Conservation (phyloP, 2,329 filamentous ascomycete genomes). For the Alternaria triticina region DNA sequence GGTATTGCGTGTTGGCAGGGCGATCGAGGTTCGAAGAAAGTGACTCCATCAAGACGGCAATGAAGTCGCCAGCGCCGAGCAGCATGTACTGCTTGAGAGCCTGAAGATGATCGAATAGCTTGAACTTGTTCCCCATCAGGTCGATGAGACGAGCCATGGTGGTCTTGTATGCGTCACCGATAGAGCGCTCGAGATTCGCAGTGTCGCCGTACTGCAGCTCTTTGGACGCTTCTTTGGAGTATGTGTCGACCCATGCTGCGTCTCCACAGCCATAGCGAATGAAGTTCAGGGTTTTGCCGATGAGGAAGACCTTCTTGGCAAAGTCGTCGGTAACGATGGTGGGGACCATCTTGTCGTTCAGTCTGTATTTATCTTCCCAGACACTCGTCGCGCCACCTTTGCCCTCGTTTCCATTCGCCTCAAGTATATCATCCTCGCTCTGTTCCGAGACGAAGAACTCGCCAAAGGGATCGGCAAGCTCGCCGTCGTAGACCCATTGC, state of each 20-base stretch:
- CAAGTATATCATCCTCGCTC: slow-evolving; percentile 58
- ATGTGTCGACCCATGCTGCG: slow-evolving; percentile 91
- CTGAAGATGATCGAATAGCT: slow-evolving; percentile 87
- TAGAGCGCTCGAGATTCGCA: slow-evolving; percentile 86
- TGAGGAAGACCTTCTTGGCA: slow-evolving; percentile 94
- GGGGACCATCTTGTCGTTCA: slow-evolving; percentile 85
- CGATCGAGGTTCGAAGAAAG: slow-evolving; percentile 90
- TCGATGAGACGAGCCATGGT: slow-evolving; percentile 95
- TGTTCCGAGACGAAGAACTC: slow-evolving; percentile 97
- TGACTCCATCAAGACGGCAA: slow-evolving; percentile 95
- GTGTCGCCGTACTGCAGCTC: slow-evolving; percentile 93
- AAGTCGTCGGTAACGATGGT: slow-evolving; percentile 93
- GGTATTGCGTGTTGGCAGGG: slow-evolving; percentile 94
- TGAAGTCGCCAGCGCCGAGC: slow-evolving; percentile 95
- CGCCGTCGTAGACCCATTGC: slow-evolving; percentile 98
- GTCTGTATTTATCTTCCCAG: slow-evolving; percentile 96
- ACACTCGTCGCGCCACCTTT: slow-evolving; percentile 78
- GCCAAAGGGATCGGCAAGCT: slow-evolving; percentile 91
- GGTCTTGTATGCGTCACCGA: slow-evolving; percentile 96
- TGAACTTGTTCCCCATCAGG: slow-evolving; percentile 94
- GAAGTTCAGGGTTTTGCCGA: slow-evolving; percentile 97
- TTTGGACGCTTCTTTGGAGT: slow-evolving; percentile 91
- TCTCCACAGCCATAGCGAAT: slow-evolving; percentile 95
- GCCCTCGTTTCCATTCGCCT: slow-evolving; percentile 49
- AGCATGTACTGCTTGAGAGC: slow-evolving; percentile 95